Percentiles rank a stretch among this genome's conserved stretches.
These are phyloP conservation scores for Ogataea wickerhamii DNA, from an alignment of 805 yeast species.

Conservation along the genomic window DNA sequence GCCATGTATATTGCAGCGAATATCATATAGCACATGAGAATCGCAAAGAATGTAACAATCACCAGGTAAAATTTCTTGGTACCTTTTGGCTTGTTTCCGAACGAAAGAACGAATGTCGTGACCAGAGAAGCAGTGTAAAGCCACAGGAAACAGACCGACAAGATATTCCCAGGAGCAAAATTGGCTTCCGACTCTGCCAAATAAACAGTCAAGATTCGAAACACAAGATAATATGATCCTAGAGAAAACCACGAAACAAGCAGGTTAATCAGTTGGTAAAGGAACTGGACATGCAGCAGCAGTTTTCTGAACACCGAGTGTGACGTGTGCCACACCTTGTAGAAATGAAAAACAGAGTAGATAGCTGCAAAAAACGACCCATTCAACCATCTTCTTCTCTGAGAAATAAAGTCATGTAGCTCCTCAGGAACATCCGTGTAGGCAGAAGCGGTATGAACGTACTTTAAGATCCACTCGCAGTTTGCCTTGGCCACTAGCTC, in stretches of 20 bases:
- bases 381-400: slow-evolving; percentile 94
- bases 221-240: slow-evolving; percentile 86
- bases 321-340: slow-evolving; percentile 71
- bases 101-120: slow-evolving; percentile 81
- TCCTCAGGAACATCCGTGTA: slow-evolving; percentile 94
- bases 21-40: slow-evolving; percentile 83
- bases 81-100: slow-evolving; percentile 94
- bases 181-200: slow-evolving; percentile 59
- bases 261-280: slow-evolving; percentile 71
- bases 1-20: slow-evolving; percentile 85
- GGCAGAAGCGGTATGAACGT: slow-evolving; percentile 85
- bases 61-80: slow-evolving; percentile 73
- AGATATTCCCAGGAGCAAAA: slow-evolving; percentile 69
- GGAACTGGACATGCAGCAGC: slow-evolving; percentile 69
- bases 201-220: slow-evolving; percentile 79
- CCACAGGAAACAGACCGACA: slow-evolving; percentile 82
- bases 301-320: slow-evolving; percentile 69
- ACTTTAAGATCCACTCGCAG: slow-evolving; percentile 73
- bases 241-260: slow-evolving; percentile 90
- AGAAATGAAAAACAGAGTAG: slow-evolving; percentile 77
- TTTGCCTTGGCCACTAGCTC: slow-evolving; percentile 85
- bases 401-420: slow-evolving; percentile 81
- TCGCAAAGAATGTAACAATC: slow-evolving; percentile 77
- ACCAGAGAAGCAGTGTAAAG: slow-evolving; percentile 75
- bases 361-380: slow-evolving; percentile 95